Evolutionary conservation across 208 protist genomes (phyloP), one percentile per base, ranked within the genome.

Genomic region (Trypanosoma melophagium): DNA sequence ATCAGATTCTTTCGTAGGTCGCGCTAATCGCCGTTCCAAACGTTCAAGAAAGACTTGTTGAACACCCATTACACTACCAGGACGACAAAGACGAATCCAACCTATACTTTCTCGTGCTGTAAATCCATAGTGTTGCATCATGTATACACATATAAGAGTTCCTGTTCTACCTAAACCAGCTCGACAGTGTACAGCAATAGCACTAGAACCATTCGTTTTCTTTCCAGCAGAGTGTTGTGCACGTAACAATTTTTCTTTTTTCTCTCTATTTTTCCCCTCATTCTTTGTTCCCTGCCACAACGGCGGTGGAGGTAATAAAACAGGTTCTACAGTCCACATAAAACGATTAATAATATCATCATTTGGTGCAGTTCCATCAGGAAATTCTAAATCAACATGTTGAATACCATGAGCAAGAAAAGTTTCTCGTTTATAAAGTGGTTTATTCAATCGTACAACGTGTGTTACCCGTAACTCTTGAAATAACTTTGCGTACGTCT

Each of bases 81-180:
- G 97, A 22, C 98, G 83, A 69, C 91, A 97, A 14, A 99, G 70
- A 22, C 98, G 81, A 28, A 98, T 70, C 90, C 92, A 99, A 12
- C 78, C 96, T 54, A 99, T 97, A 16, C 83, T 81, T 60, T 97
- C 96, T 5, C 75, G 58, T 14, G 96, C 93, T 13, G 94, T 98
- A 54, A 98, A 94, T 44, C 71, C 58, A 76, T 96, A 98, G 59
- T 98, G 77, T 54, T 94, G 94, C 83, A 98, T 98, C 59, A 98
- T 77, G 63, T 95, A 97, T 17, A 83, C 76, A 0, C 66, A 88
- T 49, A 98, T 96, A 12, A 98, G 66, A 9, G 97, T 98, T 17
- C 98, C 98, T n/a, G 97, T 99, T 42, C 97, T 75, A 41, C 97
- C 98, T 10, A 99, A 81, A 14, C 98, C 98, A 0, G 98, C 96